Conservation (phyloP, 768 basidiomycete genomes). For the Suillus clintonianus region DNA sequence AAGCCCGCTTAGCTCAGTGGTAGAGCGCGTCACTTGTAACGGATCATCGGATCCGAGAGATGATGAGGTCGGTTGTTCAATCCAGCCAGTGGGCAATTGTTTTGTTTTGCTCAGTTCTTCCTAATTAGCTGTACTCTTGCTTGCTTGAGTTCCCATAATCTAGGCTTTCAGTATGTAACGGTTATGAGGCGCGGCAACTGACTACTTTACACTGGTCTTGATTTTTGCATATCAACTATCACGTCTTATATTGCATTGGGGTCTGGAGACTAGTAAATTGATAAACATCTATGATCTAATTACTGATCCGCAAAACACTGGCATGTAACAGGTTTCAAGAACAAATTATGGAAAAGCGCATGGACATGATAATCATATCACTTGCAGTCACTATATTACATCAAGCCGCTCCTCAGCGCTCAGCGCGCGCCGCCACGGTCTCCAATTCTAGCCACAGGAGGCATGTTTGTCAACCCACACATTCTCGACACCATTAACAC, state of each 20-base stretch:
- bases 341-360: too few species aligned
- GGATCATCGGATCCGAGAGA: slow-evolving; percentile 10
- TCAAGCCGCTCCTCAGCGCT: not conserved
- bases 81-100: slow-evolving; percentile 42
- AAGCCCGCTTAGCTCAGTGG: slow-evolving; percentile 46
- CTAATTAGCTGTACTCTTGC: too few species aligned
- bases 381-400: not conserved
- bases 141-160: too few species aligned
- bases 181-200: too few species aligned
- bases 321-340: not conserved
- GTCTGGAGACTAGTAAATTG: not conserved
- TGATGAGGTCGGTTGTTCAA: slow-evolving; percentile 50
- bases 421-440: not conserved
- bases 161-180: too few species aligned
- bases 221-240: too few species aligned
- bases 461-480: not conserved
- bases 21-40: slow-evolving; percentile 46
- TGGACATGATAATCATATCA: not conserved
- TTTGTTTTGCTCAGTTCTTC: too few species aligned
- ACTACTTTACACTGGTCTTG: too few species aligned
- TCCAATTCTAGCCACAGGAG: not conserved
- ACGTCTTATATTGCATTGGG: not conserved
- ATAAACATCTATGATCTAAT: not conserved
- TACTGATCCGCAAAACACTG: not conserved
- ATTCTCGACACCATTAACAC: not conserved